Evolutionary conservation across 1,284 basidiomycete species (phyloP), one percentile per base, ranked within the genome.

Genomic region (Sanghuangporus weigelae): DNA sequence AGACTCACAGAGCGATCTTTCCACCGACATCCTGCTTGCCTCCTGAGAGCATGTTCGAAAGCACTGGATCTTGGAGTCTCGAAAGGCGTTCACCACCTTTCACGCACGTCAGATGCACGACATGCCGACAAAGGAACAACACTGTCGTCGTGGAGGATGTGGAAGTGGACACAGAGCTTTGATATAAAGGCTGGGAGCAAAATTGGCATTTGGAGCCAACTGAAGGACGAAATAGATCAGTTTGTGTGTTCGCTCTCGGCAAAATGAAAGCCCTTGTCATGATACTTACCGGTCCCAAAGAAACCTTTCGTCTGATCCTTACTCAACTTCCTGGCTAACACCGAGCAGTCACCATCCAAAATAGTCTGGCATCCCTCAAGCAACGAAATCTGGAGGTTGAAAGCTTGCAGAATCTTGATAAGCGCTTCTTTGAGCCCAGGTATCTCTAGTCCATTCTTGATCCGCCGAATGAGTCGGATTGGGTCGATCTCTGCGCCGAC

Each of bases 401-500:
- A 98, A 70, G 98, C 95, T 66, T 96, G 94, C 59, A 99, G 76
- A 63, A 99, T 98, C 81, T 97, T 98, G 78, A 98, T 95, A 36
- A 99, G 77, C 0, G 96, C 95, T 59, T 90, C 86, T 73, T 97
- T 96, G 63, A 99, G 81, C 0, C 96, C 96, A 0, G 94, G 94
- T 48, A 99, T 98, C 75, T 97, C 93, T 7, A 99, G 81, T 0
- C 97, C 96, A 69, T 98, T 93, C 77, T 92, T 91, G 77, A 99
- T 98, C 12, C 96, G 84, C 7, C 94, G 84, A 61, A 99, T 97
- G 51, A 99, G 82, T 0, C 95, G 87, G 58, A 99, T 91, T 0
- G 97, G 96, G 70, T 97, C 92, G 70, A 99, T 97, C 71, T 98
- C 95, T 0, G 94, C 88, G 7, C 96, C 96, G 42, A 98, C 94